Conservation (phyloP, 164 flowering plant genomes). For the Vitis rupestris region DNA sequence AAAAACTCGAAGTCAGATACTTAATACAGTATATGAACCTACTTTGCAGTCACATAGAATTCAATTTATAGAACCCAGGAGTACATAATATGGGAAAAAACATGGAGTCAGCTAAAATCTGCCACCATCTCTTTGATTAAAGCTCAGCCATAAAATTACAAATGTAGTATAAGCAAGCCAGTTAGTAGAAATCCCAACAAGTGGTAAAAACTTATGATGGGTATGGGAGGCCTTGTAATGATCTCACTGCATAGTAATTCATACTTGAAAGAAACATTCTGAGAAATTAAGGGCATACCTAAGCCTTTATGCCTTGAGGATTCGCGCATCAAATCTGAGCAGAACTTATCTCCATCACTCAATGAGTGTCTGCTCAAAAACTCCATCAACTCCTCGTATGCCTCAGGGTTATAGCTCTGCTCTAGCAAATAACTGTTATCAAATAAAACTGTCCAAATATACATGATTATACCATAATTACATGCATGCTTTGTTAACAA, state of each 20-base stretch:
- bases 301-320: slow-evolving; percentile 71
- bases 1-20: neutral
- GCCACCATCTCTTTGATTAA: too few relatives aligned
- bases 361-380: slow-evolving; percentile 59
- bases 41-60: too few relatives aligned
- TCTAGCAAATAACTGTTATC: slow-evolving; percentile 25
- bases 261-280: neutral
- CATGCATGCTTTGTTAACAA: neutral
- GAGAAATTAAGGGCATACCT: slow-evolving; percentile 38
- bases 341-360: slow-evolving; percentile 83
- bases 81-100: too few relatives aligned
- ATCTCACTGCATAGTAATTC: too few relatives aligned
- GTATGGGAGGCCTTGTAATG: too few relatives aligned
- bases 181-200: too few relatives aligned
- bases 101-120: too few relatives aligned
- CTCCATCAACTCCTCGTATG: slow-evolving; percentile 68
- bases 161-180: too few relatives aligned
- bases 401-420: slow-evolving; percentile 92
- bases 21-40: neutral
- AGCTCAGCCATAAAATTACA: too few relatives aligned
- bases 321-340: slow-evolving; percentile 74
- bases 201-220: too few relatives aligned
- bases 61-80: too few relatives aligned
- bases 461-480: neutral
- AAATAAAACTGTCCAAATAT: slow-evolving; percentile 10